phyloP scores from a whole-genome alignment of 805 yeast species.

The Priceomyces haplophilus region DNA sequence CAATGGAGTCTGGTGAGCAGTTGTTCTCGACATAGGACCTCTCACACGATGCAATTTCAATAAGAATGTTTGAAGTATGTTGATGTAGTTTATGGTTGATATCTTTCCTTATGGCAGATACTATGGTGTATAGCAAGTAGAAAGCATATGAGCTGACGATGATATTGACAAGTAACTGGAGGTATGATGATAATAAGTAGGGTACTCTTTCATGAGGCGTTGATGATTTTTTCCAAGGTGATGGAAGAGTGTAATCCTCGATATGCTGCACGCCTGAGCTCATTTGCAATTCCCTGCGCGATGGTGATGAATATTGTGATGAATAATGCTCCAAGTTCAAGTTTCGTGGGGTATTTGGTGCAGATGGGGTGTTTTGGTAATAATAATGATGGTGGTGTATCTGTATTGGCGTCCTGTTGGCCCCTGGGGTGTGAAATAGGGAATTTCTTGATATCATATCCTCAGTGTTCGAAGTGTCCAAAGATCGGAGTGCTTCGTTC shows the following conservation, averaged over 20 bases:
- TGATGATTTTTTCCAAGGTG: constrained; percentile 56
- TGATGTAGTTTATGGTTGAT: constrained; percentile 49
- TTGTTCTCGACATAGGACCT: constrained; percentile 51
- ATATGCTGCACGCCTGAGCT: neutral
- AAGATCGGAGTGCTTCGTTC: constrained; percentile 3
- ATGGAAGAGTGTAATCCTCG: constrained; percentile 37
- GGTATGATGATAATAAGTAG: constrained; percentile 57
- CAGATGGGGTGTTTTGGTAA: constrained; percentile 9
- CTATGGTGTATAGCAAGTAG: constrained; percentile 41
- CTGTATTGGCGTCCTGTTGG: constrained; percentile 13
- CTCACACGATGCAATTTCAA: constrained; percentile 55
- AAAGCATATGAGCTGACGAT: constrained; percentile 44
- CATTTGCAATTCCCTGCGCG: neutral
- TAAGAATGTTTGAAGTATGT: constrained; percentile 41
- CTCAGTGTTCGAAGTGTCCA: neutral
- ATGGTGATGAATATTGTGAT: constrained; percentile 2
- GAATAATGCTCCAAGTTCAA: neutral
- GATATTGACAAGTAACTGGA: constrained; percentile 54
- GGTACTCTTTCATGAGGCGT: constrained; percentile 52
- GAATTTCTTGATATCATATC: neutral
- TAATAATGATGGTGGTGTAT: constrained; percentile 51
- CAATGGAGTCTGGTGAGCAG: constrained; percentile 54
- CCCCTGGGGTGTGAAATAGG: neutral
- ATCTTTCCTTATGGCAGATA: constrained; percentile 53
- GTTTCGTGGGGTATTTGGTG: neutral